Evolutionary conservation across 1,139 yeast species (phyloP), one percentile per base, ranked within the genome.

Genomic region (Blastobotrys capitulatus): DNA sequence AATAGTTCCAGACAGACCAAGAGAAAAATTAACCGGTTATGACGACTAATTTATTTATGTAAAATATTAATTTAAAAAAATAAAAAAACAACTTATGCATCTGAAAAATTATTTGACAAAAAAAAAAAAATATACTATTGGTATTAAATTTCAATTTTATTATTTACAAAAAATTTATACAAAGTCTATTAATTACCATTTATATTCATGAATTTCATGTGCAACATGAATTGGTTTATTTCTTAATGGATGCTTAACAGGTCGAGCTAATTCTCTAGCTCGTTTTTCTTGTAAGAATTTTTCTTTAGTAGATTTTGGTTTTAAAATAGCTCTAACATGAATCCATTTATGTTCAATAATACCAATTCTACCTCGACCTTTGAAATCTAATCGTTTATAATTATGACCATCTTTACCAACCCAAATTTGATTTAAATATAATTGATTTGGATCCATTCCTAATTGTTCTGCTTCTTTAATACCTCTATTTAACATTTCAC

Each of bases 351-450:
- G 95, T 39, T 76, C 77, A 47, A 86, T 78, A 48, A 86, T 70
- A 63, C 97, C 97, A 37, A 79, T 75, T 67, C 96, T 80, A 56
- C 97, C 97, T 72, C 97, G 82, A 55, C 94, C 96, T 72, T 88
- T 89, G 62, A 78, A 76, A 59, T 90, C 96, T n/a, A 82, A 68
- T 65, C 94, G 78, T 67, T 79, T 83, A 46, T 66, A 64, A 82
- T 86, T 80, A 47, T 69, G 63, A 15, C 96, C 96, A 66, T 90
- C 97, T 54, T 88, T 82, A 44, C 97, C 97, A 27, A 82, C 83
- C 97, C 97, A 92, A 56, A 89, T 80, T 63, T 86, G 86, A 47
- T 84, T 82, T 53, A 92, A 78, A 61, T 83, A 87, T 48, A 90
- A 68, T 39, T 77, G 76, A 57, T 83, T 78, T 19, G 79, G 76